Percentiles rank a stretch among this genome's conserved stretches.
Evolutionary conservation across 2,329 filamentous ascomycete genomes (phyloP).

Genomic region (Alternaria arbusti): DNA sequence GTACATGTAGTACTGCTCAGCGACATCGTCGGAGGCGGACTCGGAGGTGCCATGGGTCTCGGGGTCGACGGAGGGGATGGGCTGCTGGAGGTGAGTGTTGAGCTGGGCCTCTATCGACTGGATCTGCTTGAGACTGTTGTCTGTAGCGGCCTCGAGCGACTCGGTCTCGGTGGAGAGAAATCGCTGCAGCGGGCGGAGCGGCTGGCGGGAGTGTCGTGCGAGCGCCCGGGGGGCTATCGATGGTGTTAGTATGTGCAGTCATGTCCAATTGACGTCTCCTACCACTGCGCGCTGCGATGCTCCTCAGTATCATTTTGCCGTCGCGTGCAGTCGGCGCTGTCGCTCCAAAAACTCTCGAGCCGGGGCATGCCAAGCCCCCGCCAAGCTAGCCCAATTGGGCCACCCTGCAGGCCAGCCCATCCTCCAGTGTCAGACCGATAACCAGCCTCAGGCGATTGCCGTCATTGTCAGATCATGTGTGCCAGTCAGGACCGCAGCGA

Average conservation of each 20-base stretch:
- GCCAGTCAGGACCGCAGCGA: neutral
- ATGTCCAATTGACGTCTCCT: neutral
- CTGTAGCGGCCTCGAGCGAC: conserved; percentile 37
- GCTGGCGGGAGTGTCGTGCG: conserved; percentile 24
- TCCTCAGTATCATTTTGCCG: conserved; percentile 52
- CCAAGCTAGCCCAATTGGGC: neutral
- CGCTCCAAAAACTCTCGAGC: conserved; percentile 9
- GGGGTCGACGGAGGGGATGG: conserved; percentile 28
- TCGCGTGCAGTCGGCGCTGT: conserved; percentile 6
- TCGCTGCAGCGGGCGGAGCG: conserved; percentile 28
- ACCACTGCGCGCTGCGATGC: conserved; percentile 51
- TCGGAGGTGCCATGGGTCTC: conserved; percentile 21
- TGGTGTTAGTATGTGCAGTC: neutral
- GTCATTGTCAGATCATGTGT: neutral
- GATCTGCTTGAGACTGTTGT: conserved; percentile 38
- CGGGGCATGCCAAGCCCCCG: conserved; percentile 1
- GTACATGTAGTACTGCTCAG: conserved; percentile 52
- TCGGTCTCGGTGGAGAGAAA: conserved; percentile 44
- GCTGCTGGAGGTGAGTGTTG: conserved; percentile 29
- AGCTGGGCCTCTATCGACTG: conserved; percentile 45
- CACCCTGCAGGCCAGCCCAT: neutral
- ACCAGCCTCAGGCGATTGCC: neutral
- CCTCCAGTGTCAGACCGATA: conserved; percentile 1
- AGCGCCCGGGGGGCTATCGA: conserved; percentile 49
- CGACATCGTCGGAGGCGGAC: conserved; percentile 30